These are phyloP conservation scores for Delitschia confertaspora DNA, from an alignment of 495 filamentous ascomycete species.

Conservation along the genomic window DNA sequence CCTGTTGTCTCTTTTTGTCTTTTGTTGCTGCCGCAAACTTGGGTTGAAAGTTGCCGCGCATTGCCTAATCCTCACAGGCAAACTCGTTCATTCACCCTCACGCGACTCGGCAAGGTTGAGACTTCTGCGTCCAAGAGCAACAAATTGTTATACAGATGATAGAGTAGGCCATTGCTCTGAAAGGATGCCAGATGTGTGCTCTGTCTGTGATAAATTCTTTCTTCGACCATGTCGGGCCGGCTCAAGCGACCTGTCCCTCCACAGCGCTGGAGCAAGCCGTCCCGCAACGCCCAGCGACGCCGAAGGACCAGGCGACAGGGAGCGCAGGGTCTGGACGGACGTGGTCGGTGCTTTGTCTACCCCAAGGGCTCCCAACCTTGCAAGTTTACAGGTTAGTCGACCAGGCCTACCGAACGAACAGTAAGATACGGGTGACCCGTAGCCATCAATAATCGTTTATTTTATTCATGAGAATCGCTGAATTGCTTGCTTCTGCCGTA, in stretches of 20 bases:
- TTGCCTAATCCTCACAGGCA: too few species aligned
- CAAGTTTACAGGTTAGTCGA: too few species aligned
- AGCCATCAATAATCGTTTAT: too few species aligned
- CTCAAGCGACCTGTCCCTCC: conserved; percentile 26
- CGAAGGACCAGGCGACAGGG: conserved; percentile 22
- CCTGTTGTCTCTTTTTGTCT: conserved; percentile 6
- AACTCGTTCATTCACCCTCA: too few species aligned
- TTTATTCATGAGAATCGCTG: conserved; percentile 7
- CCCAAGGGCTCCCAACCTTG: too few species aligned
- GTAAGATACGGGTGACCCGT: too few species aligned
- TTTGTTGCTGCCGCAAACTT: conserved; percentile 12
- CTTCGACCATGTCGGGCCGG: conserved; percentile 25
- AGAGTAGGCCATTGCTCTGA: conserved; percentile 2
- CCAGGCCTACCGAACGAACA: too few species aligned
- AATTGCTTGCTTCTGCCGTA: conserved; percentile 29
- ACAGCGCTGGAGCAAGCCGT: conserved; percentile 25
- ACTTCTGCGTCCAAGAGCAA: too few species aligned
- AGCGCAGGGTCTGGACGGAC: conserved; percentile 17
- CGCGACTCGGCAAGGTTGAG: too few species aligned
- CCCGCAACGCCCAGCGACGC: conserved; percentile 26
- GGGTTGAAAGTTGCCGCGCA: conserved; percentile 24
- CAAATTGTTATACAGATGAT: too few species aligned
- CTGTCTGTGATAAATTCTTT: too few species aligned
- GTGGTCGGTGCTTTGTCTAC: conserved; percentile 15
- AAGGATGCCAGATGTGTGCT: neutral